These are phyloP conservation scores for Cadophora luteo-olivacea DNA, from an alignment of 2,329 filamentous ascomycete genomes.

Conservation along the genomic window DNA sequence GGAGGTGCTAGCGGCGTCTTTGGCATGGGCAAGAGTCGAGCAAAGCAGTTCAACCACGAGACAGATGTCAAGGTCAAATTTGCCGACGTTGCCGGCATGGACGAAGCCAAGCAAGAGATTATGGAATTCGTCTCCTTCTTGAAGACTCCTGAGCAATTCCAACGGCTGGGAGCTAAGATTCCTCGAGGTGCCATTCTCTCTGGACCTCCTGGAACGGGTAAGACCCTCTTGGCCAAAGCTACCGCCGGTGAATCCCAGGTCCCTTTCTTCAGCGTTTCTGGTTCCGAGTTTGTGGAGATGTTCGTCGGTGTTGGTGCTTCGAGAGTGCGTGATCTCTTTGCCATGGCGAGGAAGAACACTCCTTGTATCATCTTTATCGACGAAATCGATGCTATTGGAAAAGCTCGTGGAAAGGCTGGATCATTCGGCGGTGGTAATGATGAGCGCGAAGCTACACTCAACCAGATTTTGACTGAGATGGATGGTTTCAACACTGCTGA, in stretches of 20 bases:
- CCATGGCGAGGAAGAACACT: slow-evolving; percentile 92
- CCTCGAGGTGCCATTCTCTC: slow-evolving; percentile 95
- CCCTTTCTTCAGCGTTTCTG: slow-evolving; percentile 97
- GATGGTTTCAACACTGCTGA: slow-evolving; percentile 98
- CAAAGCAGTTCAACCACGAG: slow-evolving; percentile 98
- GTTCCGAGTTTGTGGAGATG: slow-evolving; percentile 99
- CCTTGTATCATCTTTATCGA: slow-evolving; percentile 99
- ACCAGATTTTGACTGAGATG: slow-evolving; percentile 99
- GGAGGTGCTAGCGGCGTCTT: slow-evolving; percentile 82
- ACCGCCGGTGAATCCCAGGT: slow-evolving; percentile 97
- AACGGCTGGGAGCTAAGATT: slow-evolving; percentile 95
- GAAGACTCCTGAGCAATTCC: slow-evolving; percentile 90
- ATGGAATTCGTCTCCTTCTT: slow-evolving; percentile 99
- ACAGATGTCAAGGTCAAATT: slow-evolving; percentile 97
- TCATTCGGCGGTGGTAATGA: slow-evolving; percentile 89
- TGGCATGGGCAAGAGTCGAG: slow-evolving; percentile 92
- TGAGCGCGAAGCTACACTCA: slow-evolving; percentile 94
- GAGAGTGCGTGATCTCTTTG: slow-evolving; percentile 91
- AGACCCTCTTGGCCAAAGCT: slow-evolving; percentile 95
- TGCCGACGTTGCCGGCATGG: slow-evolving; percentile 94
- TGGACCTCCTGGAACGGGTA: slow-evolving; percentile 97
- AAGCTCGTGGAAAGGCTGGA: slow-evolving; percentile 82
- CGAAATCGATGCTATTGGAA: slow-evolving; percentile 97
- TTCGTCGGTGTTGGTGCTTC: slow-evolving; percentile 98
- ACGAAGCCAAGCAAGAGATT: slow-evolving; percentile 97